Evolutionary conservation across 176 grass and related monocot genomes (phyloP), one percentile per base, ranked within the genome.

Genomic region (Phyllostachys edulis): DNA sequence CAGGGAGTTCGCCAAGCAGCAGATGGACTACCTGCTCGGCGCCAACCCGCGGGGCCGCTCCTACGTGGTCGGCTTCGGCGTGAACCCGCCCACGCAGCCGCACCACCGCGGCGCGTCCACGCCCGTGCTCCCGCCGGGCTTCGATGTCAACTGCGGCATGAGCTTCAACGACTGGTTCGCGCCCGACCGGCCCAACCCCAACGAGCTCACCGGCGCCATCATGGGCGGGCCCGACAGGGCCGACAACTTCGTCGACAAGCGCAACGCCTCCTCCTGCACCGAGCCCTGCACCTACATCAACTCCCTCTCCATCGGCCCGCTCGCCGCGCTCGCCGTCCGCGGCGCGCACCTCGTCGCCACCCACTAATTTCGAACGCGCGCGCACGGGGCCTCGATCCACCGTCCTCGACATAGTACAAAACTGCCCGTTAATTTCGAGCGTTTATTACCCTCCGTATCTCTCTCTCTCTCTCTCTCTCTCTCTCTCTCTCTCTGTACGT

Each of bases 251-350:
- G 44, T 77, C 4, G 96, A 99, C 91, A 88, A 87, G 76, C 79
- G 96, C 5, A 67, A 63, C 46, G 59, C 86, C 39, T 94, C 91
- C 0, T 67, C 89, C 14, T 87, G 74, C 85, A 87, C 92, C 24
- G 93, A 99, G 86, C 96, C 96, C 0, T 82, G 73, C 88, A 99
- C 91, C 11, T 99, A 99, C 79, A 99, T 96, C 77, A 99, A 99
- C 77, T 94, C 96, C 13, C 90, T 99, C n/a, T 84, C 91, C 73
- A 76, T 99, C 29, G 96, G 93, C 4, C 89, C 96, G 42, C 96
- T 99, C 69, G 91, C 88, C 13, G 92, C 89, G n/a, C 96, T 98
- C 42, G 96, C 93, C 1, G 56, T 40, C 21, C 89, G 88, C 44
- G 87, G 89, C 21, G 41, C 69, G 18, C 56, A 77, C 2, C 86